Evolutionary conservation across 371 early-diverging fungal species (phyloP), one percentile per base, ranked within the genome.

Genomic region (Lichtheimia ornata): DNA sequence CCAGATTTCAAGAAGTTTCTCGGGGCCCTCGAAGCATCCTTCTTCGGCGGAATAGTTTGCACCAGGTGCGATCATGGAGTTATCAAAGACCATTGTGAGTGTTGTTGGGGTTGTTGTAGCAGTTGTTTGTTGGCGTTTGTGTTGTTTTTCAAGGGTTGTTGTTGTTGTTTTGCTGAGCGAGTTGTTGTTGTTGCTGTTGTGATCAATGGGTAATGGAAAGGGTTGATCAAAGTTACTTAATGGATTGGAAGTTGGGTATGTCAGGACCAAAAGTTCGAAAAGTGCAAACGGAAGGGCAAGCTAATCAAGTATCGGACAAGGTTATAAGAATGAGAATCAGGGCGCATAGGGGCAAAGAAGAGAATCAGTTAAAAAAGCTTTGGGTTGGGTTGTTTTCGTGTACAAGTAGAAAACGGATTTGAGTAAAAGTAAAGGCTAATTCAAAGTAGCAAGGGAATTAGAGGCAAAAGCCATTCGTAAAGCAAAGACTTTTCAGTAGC

Each of bases 1-100:
- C 66, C 66, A 96, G 59, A 97, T 88, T 72, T 97, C 97, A 53
- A 97, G 74, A 20, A 97, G 84, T 77, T 96, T 97, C 68, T 96
- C 97, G 59, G 97, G 95, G 25, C 97, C 97, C 72, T 97, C 92
- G 64, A 92, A 92, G 56, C 75, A 77, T 45, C 85, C 85, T 53
- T 70, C 59, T 58, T 74, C 65, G 58, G 73, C 73, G 14, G 78
- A 78, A 49, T 78, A 78, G 63, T 78, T 74, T 47, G 70, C 59
- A 27, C 74, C 72, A 20, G 35, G 53, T 22, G 51, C 15, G 28
- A 41, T 40, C 25, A 51, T 47, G n/a, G 40, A 35, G 15, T 49
- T 54, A n/a, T 58, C 59, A 47, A 47, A 47, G 30, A 63, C 61
- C 66, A 61, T 60, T 27, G 41, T 54, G 50, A n/a, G 50, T 7